These are phyloP conservation scores for Pisolithus albus DNA, from an alignment of 768 basidiomycete species.

Conservation along the genomic window DNA sequence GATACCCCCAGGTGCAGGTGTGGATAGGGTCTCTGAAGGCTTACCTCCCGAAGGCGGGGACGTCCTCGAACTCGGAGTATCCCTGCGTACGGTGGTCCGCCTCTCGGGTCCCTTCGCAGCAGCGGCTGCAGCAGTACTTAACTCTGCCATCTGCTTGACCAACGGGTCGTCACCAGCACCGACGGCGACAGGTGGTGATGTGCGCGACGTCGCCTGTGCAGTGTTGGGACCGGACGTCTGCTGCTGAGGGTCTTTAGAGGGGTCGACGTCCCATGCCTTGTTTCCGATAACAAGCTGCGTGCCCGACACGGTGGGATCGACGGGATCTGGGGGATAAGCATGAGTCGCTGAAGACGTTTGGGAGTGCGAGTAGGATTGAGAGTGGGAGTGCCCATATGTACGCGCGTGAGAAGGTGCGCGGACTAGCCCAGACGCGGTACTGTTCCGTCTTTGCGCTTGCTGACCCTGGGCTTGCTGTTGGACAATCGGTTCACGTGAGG, in stretches of 20 bases:
- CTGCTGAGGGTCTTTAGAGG: conserved; percentile 56
- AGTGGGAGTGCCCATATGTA: conserved; percentile 5
- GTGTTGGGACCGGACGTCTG: conserved; percentile 10
- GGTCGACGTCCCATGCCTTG: conserved; percentile 62
- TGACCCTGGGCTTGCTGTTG: neutral
- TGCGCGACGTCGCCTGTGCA: conserved; percentile 4
- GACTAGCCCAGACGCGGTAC: conserved; percentile 13
- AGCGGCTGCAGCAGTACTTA: conserved; percentile 26
- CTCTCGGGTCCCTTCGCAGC: conserved; percentile 9
- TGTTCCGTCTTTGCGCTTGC: conserved; percentile 21
- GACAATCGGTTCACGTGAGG: conserved; percentile 15
- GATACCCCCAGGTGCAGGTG: conserved; percentile 10
- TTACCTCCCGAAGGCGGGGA: neutral
- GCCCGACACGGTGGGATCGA: conserved; percentile 58
- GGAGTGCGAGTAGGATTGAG: conserved; percentile 17
- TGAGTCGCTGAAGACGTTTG: conserved; percentile 13
- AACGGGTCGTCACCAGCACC: conserved; percentile 50
- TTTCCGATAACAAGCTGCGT: conserved; percentile 57
- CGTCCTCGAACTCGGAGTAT: conserved; percentile 8
- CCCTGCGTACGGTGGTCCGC: conserved; percentile 21
- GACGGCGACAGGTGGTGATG: conserved; percentile 33
- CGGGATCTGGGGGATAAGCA: conserved; percentile 34
- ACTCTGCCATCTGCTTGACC: conserved; percentile 56
- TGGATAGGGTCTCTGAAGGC: too few species aligned
- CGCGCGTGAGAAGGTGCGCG: conserved; percentile 3